phyloP scores from a whole-genome alignment of 768 basidiomycete species.

The Termitomyces titanicus region DNA sequence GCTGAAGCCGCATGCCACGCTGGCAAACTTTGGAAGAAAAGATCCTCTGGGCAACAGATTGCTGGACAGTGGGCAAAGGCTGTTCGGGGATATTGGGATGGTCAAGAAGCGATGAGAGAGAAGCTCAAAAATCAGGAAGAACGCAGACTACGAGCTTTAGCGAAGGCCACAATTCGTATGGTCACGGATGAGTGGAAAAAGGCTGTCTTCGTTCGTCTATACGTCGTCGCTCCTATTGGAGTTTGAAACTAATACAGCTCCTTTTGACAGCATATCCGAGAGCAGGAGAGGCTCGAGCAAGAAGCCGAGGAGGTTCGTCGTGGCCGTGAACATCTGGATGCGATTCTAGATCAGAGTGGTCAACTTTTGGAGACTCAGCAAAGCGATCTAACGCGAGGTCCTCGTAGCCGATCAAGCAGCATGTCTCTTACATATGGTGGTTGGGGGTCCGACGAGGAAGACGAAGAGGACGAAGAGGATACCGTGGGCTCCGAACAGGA shows the following conservation, averaged over 20 bases:
- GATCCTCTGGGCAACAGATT: constrained; percentile 33
- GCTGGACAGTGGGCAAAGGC: constrained; percentile 58
- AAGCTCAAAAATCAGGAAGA: constrained; percentile 59
- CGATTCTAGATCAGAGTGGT: constrained; percentile 85
- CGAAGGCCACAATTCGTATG: constrained; percentile 67
- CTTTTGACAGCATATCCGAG: constrained; percentile 62
- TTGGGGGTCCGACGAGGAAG: constrained; percentile 36
- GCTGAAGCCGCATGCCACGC: constrained; percentile 39
- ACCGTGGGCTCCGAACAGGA: constrained; percentile 26
- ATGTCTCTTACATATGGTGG: constrained; percentile 30
- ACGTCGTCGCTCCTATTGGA: neutral
- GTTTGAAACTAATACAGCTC: neutral
- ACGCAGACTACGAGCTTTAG: constrained; percentile 58
- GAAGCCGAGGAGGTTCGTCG: constrained; percentile 77
- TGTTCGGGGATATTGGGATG: constrained; percentile 75
- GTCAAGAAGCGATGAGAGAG: constrained; percentile 57
- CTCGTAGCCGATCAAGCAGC: constrained; percentile 57
- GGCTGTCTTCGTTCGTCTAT: constrained; percentile 68
- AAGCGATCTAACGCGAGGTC: constrained; percentile 55
- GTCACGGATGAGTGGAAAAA: constrained; percentile 84
- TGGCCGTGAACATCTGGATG: constrained; percentile 85
- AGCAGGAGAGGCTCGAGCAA: constrained; percentile 55
- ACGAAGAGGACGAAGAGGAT: constrained; percentile 31
- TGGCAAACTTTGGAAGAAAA: constrained; percentile 23
- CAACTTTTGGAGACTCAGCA: constrained; percentile 84